phyloP scores from a whole-genome alignment of 306 rosid species.

The Quercus mongolica region DNA sequence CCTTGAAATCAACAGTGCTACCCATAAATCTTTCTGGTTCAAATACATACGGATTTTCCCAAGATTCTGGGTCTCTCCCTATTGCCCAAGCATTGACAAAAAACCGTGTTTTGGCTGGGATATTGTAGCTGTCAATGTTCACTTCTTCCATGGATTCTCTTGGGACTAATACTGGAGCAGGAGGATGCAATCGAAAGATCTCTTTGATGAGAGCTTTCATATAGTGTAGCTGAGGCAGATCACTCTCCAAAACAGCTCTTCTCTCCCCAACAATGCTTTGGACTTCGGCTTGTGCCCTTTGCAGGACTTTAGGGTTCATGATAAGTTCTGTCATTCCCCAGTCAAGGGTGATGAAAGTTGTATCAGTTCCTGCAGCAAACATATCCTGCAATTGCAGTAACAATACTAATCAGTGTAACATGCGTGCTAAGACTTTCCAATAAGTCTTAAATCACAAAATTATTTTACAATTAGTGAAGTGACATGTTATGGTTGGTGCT shows the following conservation, averaged over 20 bases:
- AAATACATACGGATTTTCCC: constrained; percentile 55
- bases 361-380: constrained; percentile 82
- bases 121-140: constrained; percentile 41
- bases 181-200: constrained; percentile 52
- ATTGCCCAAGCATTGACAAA: constrained; percentile 69
- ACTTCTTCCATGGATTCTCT: constrained; percentile 70
- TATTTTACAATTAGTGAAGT: too few species aligned
- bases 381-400: constrained; percentile 43
- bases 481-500: too few species aligned
- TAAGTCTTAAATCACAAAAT: not conserved
- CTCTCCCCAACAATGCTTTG: constrained; percentile 42
- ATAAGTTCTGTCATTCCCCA: constrained; percentile 73
- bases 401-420: not conserved
- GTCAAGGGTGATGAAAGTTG: constrained; percentile 58
- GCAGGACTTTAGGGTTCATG: constrained; percentile 42
- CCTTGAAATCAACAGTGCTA: constrained; percentile 50
- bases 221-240: constrained; percentile 47
- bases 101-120: constrained; percentile 59
- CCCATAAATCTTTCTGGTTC: constrained; percentile 59
- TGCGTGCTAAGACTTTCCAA: not conserved
- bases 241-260: constrained; percentile 44
- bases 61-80: constrained; percentile 54
- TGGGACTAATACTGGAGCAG: constrained; percentile 56
- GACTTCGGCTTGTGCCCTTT: constrained; percentile 64
- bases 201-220: constrained; percentile 58